Evolutionary conservation across 768 basidiomycete genomes (phyloP), one percentile per base, ranked within the genome.

Genomic region (Chiua virens): DNA sequence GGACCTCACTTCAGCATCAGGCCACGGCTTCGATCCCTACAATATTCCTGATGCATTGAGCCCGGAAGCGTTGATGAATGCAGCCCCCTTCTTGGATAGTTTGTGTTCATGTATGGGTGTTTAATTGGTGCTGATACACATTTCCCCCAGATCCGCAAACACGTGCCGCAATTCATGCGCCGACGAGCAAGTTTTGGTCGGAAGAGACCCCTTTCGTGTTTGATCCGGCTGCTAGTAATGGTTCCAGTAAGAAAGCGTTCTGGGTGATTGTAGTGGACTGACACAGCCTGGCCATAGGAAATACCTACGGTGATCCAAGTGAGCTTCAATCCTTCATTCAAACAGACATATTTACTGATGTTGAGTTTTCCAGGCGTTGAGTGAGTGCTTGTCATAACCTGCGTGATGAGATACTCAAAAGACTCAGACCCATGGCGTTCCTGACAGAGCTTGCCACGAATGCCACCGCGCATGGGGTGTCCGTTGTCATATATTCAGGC

Each of bases 401-500:
- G 39, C 7, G 13, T 22, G 5, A 48, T 21, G 9, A 3, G 13
- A 28, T 36, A 30, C 54, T 60, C 13, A 60, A 8, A 22, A 1
- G 23, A 2, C 15, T 5, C 27, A 85, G 83, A 56, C 79, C 85
- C 3, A 85, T 84, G 74, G 75, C 71, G 45, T 86, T 85, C 65
- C 67, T 87, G 37, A 72, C 77, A 3, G 83, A 83, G 5, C 73
- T 87, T 17, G 83, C 85, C 3, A 75, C 80, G 14, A 87, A 87
- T 52, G 76, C 79, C n/a, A 75, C 83, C 0, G 71, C 70, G 3
- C 75, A 74, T 8, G 63, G 68, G 18, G 57, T 87, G 17, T 64
- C 71, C 1, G 65, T 86, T n/a, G 65, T 87, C 9, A 63, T 87
- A 20, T 86, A 72, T 60, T 85, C 85, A 10, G 86, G 85, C 5